Evolutionary conservation across 495 filamentous ascomycete species (phyloP), one percentile per base, ranked within the genome.

Genomic region (Daldinia caldariorum): DNA sequence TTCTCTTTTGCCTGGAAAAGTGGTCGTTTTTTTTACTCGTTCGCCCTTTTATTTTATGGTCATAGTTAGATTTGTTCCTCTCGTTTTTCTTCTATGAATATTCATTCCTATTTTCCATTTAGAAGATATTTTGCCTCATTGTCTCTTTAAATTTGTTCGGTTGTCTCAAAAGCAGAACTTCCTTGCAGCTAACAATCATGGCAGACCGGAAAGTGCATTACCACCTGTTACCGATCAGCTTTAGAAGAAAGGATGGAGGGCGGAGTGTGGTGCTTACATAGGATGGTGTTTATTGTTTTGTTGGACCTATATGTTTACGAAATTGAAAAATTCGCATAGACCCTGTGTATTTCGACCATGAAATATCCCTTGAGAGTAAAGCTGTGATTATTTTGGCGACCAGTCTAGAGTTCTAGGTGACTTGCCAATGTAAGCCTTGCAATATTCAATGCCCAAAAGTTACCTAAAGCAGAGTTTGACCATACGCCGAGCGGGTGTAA

Each of bases 41-140:
- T 41, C 29, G n/a, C 18, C 56, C 14, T 59, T 2, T 59, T 45
- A 3, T 50, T 51, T 64, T 35, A 5, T 37, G 8, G 49, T 67
- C 57, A 41, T 43, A 45, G 38, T 32, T 59, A 59, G 60, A 56
- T 63, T 53, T 8, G 10, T 53, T 57, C 13, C 53, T 60, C 29
- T 63, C 26, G 22, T 20, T 68, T 62, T n/a, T 41, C 38, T 53
- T 31, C 50, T 35, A 4, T 26, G 10, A 32, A 41, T 45, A 39
- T 26, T 41, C 12, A 49, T 16, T 14, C 14, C 9, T 34, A 16
- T 43, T 39, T 59, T 59, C 31, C 16, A 29, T 53, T 29, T 16
- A n/a, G 6, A 26, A 10, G 26, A 18, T 5, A 3, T 32, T 16
- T 26, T 12, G 31, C 32, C 13, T 51, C 12, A 3, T 53, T 22